A percentile compares a stretch with the other conserved stretches of the same genome.
phyloP scores from a whole-genome alignment of 1,284 basidiomycete genomes.

The Amylostereum areolatum region DNA sequence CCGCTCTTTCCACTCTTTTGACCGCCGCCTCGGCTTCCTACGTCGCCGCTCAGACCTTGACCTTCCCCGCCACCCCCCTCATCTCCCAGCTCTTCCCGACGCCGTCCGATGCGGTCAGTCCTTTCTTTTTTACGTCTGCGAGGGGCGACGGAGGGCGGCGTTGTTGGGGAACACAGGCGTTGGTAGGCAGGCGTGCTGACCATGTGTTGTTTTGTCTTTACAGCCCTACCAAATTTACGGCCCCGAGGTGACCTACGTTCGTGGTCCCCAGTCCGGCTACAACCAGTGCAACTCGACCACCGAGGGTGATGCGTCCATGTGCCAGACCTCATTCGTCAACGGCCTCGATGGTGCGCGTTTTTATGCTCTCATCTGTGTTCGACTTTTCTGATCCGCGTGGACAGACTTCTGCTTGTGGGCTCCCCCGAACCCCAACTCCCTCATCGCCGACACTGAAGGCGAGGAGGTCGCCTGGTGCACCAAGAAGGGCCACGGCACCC shows the following conservation, averaged over 20 bases:
- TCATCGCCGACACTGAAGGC: conserved; percentile 63
- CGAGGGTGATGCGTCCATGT: conserved; percentile 47
- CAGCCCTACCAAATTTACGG: conserved; percentile 56
- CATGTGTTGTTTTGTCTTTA: background rate
- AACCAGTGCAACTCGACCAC: conserved; percentile 71
- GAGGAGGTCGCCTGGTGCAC: conserved; percentile 74
- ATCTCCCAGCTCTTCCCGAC: conserved; percentile 46
- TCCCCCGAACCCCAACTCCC: conserved; percentile 36
- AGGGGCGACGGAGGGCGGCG: too few species aligned
- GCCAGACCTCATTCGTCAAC: conserved; percentile 59
- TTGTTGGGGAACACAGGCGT: background rate
- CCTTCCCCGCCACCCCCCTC: conserved; percentile 44
- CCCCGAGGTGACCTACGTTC: conserved; percentile 30
- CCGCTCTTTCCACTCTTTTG: too few species aligned
- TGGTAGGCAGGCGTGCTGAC: background rate
- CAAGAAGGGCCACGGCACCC: conserved; percentile 59
- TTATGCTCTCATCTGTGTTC: conserved; percentile 8
- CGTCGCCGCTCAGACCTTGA: conserved; percentile 30
- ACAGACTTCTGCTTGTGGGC: conserved; percentile 63
- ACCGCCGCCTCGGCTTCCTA: conserved; percentile 13
- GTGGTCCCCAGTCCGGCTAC: conserved; percentile 58
- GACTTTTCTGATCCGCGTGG: background rate
- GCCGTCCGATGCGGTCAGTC: conserved; percentile 41
- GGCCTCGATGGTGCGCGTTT: conserved; percentile 39
- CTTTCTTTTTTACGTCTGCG: too few species aligned